phyloP scores from a whole-genome alignment of 495 filamentous ascomycete species.

The Daldinia grandis region DNA sequence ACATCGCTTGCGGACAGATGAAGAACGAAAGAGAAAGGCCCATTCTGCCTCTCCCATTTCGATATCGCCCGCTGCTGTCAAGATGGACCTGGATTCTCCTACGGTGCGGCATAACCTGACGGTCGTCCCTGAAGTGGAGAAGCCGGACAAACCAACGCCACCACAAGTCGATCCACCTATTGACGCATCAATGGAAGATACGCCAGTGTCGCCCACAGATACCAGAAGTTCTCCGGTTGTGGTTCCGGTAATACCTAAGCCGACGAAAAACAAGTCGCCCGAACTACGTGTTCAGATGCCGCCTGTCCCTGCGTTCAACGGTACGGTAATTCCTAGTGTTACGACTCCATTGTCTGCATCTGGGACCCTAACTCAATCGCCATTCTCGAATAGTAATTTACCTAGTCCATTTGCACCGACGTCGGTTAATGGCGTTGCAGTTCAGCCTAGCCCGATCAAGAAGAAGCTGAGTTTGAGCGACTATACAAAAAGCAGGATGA shows the following conservation, averaged over 20 bases:
- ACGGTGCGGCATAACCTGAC: conserved; percentile 33
- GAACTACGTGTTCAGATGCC: conserved; percentile 63
- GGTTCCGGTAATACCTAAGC: conserved; percentile 11
- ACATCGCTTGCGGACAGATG: conserved; percentile 50
- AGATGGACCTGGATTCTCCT: conserved; percentile 50
- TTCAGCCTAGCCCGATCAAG: conserved; percentile 67
- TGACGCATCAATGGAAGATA: conserved; percentile 43
- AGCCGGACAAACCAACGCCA: conserved; percentile 22
- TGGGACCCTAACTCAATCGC: conserved; percentile 60
- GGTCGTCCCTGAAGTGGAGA: conserved; percentile 2
- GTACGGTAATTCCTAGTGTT: conserved; percentile 38
- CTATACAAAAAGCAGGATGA: conserved; percentile 66
- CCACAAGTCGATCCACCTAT: neutral
- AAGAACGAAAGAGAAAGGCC: conserved; percentile 44
- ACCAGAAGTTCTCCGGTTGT: conserved; percentile 18
- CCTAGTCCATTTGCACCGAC: conserved; percentile 55
- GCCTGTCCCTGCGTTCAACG: conserved; percentile 53
- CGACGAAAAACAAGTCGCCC: conserved; percentile 49
- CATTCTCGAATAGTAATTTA: conserved; percentile 52
- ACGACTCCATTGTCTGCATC: conserved; percentile 57
- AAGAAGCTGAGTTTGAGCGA: conserved; percentile 81
- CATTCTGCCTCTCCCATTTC: conserved; percentile 29
- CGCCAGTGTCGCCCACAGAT: conserved; percentile 28
- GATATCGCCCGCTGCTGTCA: conserved; percentile 34
- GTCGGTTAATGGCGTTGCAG: conserved; percentile 53